Percentiles rank a stretch among this genome's conserved stretches.
Conservation (phyloP, 176 grass and related monocot genomes). For the Lolium rigidum region DNA sequence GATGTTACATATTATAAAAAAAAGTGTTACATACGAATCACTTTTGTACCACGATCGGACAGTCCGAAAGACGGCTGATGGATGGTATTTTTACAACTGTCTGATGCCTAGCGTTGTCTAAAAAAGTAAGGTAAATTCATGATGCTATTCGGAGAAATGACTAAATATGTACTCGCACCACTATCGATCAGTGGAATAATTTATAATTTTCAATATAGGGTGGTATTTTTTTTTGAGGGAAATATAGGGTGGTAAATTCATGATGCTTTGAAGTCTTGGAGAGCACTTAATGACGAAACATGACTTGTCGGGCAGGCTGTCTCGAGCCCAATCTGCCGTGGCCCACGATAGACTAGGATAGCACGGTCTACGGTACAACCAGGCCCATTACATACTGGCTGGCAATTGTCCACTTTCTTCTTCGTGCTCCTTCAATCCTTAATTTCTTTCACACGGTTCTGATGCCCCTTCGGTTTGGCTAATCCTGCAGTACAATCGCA, state of each 20-base stretch:
- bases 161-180: background rate
- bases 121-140: no score
- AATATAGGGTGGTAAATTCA: background rate
- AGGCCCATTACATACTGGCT: background rate
- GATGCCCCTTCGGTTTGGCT: slow-evolving; percentile 13
- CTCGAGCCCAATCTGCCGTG: slow-evolving; percentile 16
- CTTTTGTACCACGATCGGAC: no score
- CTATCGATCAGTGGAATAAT: background rate
- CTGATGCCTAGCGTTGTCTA: no score
- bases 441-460: background rate
- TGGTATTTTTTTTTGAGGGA: no score
- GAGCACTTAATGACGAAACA: slow-evolving; percentile 42
- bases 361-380: background rate
- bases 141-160: no score
- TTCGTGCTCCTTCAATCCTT: no score
- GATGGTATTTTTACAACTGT: no score
- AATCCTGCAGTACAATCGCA: background rate
- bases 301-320: slow-evolving; percentile 47
- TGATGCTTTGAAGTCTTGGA: slow-evolving; percentile 3
- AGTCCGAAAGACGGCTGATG: no score
- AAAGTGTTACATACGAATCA: no score
- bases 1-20: no score
- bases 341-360: slow-evolving; percentile 15
- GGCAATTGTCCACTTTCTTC: background rate
- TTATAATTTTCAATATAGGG: background rate